These are phyloP conservation scores for Phytophthora fragariae DNA, from an alignment of 352 stramenopile genomes.

Conservation along the genomic window DNA sequence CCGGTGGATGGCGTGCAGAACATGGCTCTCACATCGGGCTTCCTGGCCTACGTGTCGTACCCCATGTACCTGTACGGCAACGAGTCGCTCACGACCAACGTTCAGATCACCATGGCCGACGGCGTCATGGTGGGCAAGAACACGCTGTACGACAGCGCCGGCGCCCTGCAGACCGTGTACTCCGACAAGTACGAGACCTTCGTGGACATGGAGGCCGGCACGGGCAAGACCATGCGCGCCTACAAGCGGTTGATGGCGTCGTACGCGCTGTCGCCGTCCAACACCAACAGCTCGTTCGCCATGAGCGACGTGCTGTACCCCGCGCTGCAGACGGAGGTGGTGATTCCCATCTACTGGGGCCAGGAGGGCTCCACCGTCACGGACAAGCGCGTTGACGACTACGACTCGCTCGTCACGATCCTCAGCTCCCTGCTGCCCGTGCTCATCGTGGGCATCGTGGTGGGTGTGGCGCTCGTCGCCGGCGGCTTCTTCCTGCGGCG, in stretches of 20 bases:
- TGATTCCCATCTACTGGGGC: constrained; percentile 63
- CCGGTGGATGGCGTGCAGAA: constrained; percentile 64
- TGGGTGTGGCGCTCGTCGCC: constrained; percentile 42
- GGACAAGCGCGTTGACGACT: constrained; percentile 44
- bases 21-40: constrained; percentile 57
- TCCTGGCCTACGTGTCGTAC: constrained; percentile 68
- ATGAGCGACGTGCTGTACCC: constrained; percentile 76
- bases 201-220: constrained; percentile 73
- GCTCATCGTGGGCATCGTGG: constrained; percentile 57
- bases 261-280: constrained; percentile 58
- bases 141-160: constrained; percentile 55
- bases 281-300: constrained; percentile 39
- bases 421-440: constrained; percentile 63
- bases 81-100: constrained; percentile 45
- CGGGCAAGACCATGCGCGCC: constrained; percentile 73
- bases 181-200: constrained; percentile 62
- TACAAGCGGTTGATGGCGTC: constrained; percentile 74
- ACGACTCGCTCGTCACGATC: constrained; percentile 51
- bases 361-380: constrained; percentile 56
- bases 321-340: constrained; percentile 54
- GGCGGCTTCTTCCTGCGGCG: constrained; percentile 51
- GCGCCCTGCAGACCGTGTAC: constrained; percentile 58
- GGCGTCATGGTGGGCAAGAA: constrained; percentile 47
- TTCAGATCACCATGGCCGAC: constrained; percentile 63
- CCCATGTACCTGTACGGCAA: constrained; percentile 70